Evolutionary conservation across 2,329 filamentous ascomycete species (phyloP).

Genomic region (Zopfia rhizophila): DNA sequence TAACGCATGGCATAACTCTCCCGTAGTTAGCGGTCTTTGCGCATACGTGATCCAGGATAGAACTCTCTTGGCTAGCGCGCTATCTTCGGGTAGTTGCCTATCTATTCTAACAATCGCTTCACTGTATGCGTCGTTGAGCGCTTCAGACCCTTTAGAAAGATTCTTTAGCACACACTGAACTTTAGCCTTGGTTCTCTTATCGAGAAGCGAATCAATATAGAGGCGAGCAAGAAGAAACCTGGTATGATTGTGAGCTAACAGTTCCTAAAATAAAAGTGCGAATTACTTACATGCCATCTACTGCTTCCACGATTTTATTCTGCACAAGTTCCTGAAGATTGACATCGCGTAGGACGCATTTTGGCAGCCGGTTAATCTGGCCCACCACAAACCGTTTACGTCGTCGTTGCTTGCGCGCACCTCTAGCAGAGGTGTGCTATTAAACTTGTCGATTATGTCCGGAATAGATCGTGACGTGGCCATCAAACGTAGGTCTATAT

Average conservation of each 20-base stretch:
- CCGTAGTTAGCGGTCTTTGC: constrained; percentile 9
- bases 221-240: constrained; percentile 47
- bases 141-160: constrained; percentile 39
- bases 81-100: constrained; percentile 41
- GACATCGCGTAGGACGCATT: constrained; percentile 9
- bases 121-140: constrained; percentile 53
- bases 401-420: constrained; percentile 26
- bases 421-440: constrained; percentile 6
- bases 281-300: constrained; percentile 23
- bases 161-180: constrained; percentile 43
- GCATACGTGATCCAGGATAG: constrained; percentile 31
- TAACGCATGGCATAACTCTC: constrained; percentile 11
- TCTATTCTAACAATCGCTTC: constrained; percentile 55
- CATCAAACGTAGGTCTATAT: constrained; percentile 13
- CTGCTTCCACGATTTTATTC: constrained; percentile 11
- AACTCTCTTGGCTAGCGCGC: constrained; percentile 45
- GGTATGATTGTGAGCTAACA: constrained; percentile 13
- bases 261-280: too few relatives aligned
- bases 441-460: constrained; percentile 14
- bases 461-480: constrained; percentile 23
- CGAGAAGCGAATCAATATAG: constrained; percentile 43
- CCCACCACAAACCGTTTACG: constrained; percentile 19
- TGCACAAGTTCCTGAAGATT: constrained; percentile 14
- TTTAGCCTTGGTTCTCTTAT: constrained; percentile 41
- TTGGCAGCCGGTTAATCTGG: constrained; percentile 17